These are phyloP conservation scores for Clonostachys chloroleuca DNA, from an alignment of 2,329 filamentous ascomycete genomes.

Conservation along the genomic window DNA sequence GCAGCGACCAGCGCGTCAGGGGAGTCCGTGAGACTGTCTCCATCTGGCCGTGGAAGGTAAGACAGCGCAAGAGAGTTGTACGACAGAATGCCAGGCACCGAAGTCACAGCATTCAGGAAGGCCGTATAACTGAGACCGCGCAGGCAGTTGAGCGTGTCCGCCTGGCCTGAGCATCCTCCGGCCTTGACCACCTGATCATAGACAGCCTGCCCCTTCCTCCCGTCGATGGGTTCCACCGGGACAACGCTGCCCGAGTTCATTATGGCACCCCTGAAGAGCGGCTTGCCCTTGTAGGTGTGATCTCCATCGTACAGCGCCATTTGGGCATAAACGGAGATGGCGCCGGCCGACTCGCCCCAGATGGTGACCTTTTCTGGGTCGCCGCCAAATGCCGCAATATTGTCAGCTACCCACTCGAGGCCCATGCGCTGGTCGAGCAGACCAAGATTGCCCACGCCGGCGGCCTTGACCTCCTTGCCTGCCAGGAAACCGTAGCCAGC, in stretches of 20 bases:
- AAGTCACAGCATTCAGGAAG: conserved; percentile 52
- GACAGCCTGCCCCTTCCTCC: conserved; percentile 46
- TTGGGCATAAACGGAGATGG: conserved; percentile 60
- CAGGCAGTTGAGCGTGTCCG: conserved; percentile 49
- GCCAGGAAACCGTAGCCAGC: conserved; percentile 53
- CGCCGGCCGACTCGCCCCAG: conserved; percentile 56
- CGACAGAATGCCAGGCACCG: conserved; percentile 50
- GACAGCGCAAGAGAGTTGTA: conserved; percentile 55
- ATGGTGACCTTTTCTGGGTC: conserved; percentile 61
- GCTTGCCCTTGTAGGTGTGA: conserved; percentile 46
- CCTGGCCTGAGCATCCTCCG: conserved; percentile 47
- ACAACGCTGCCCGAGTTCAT: conserved; percentile 55
- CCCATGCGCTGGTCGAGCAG: conserved; percentile 56
- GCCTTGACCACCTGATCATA: conserved; percentile 47
- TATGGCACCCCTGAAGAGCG: conserved; percentile 59
- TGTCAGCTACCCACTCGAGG: conserved; percentile 59
- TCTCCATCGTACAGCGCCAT: conserved; percentile 58
- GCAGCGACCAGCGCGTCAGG: conserved; percentile 41
- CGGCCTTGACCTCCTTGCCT: conserved; percentile 48
- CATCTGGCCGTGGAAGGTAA: conserved; percentile 59
- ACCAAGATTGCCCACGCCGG: conserved; percentile 54
- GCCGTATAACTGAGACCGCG: conserved; percentile 43
- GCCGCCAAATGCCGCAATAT: conserved; percentile 62
- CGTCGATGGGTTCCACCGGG: conserved; percentile 47
- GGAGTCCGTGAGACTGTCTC: conserved; percentile 43